Base-by-base conservation (phyloP, 306 rosid species). In the Sicyos baderoa region DNA sequence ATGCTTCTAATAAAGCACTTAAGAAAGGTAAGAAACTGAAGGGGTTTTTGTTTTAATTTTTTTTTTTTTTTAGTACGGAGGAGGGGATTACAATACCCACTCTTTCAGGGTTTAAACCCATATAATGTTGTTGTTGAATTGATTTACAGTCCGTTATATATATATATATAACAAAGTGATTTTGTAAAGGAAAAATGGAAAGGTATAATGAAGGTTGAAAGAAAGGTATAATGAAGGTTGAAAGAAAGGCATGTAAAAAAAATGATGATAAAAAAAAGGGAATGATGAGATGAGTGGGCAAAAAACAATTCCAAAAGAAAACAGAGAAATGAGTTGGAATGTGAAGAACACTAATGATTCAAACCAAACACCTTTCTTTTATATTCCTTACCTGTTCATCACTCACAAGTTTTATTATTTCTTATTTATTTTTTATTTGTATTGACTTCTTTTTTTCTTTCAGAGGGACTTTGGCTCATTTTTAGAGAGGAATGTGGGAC, bases 401-500 rank as follows among this genome's bases (percentile, higher is more conserved):
- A 52, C 22, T 52, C 17, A n/a, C 22, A 52, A 50, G 18, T 16
- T 16, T 50, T 50, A 7, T 40, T 50, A 15, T 50, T 50, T 16
- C 16, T 7, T 53, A 6, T 18, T 8, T 18, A 16, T 3, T 1
- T 53, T 53, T 2, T 0, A 1, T 52, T 52, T 5, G 11, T 52
- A 52, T 52, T 52, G 55, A 52, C 55, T 52, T 50, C 0, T 52
- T 11, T 14, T 0, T 7, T 52, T n/a, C n/a, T n/a, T n/a, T n/a
- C n/a, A n/a, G n/a, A n/a, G n/a, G n/a, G n/a, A n/a, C n/a, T n/a
- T n/a, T 54, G 63, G 35, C 12, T 23, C 23, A 52, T 17, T 52
- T 53, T 53, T 23, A 23, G 62, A 56, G 62, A 23, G 63, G 65
- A 29, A 32, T 60, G 47, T 60, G 48, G 49, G 68, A 61, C 68